Evolutionary conservation across 352 stramenopile species (phyloP).

Genomic region (Phytophthora pinifolia): DNA sequence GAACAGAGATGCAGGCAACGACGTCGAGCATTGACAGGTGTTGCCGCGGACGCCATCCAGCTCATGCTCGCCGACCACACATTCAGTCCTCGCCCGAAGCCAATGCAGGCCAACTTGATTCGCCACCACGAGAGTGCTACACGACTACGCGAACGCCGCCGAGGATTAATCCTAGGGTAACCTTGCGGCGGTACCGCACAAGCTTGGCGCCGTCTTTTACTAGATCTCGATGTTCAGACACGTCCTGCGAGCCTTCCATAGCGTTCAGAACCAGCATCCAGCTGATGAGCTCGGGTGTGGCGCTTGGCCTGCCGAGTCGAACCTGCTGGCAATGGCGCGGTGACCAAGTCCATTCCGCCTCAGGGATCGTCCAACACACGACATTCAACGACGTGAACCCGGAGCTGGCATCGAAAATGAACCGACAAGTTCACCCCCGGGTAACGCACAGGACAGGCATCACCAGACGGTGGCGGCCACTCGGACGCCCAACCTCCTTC

Average conservation of each 20-base stretch:
- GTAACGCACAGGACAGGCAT: conserved; percentile 1
- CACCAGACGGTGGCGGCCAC: neutral
- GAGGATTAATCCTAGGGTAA: too few relatives aligned
- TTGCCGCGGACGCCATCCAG: too few relatives aligned
- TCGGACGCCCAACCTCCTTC: conserved; percentile 6
- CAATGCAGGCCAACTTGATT: too few relatives aligned
- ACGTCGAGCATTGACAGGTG: too few relatives aligned
- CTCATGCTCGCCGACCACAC: too few relatives aligned
- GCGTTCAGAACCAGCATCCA: conserved; percentile 16
- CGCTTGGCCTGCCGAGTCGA: neutral
- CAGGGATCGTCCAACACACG: conserved; percentile 11
- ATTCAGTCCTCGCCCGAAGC: too few relatives aligned
- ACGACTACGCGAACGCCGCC: neutral
- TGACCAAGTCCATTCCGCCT: neutral
- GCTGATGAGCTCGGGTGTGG: conserved; percentile 3
- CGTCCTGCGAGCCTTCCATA: conserved; percentile 4
- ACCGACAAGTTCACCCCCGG: too few relatives aligned
- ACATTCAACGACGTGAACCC: conserved; percentile 6
- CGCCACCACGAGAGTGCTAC: conserved; percentile 3
- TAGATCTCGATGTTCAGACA: conserved; percentile 26
- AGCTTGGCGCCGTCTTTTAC: conserved; percentile 4
- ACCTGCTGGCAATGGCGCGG: conserved; percentile 14
- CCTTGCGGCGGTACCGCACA: conserved; percentile 3
- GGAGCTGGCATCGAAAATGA: conserved; percentile 4
- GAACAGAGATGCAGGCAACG: too few relatives aligned